These are phyloP conservation scores for Pyrus pyrifolia DNA, from an alignment of 306 rosid species.

Conservation along the genomic window DNA sequence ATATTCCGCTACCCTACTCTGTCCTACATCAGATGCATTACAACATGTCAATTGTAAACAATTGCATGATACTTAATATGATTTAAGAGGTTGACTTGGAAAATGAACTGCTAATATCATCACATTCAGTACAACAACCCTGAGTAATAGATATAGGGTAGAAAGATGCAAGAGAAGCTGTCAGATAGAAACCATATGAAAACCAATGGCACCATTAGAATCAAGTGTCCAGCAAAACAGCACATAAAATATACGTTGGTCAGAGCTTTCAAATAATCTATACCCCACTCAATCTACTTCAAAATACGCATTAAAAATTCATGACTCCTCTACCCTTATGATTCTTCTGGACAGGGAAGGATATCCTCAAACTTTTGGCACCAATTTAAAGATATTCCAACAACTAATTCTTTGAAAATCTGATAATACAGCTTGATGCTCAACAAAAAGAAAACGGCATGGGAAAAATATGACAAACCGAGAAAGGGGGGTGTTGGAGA, in stretches of 20 bases:
- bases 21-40: not conserved
- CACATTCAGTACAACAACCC: not conserved
- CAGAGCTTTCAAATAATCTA: not conserved
- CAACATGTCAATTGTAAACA: not conserved
- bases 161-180: not conserved
- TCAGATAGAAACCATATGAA: not conserved
- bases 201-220: not conserved
- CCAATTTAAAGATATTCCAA: not conserved
- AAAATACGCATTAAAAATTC: not conserved
- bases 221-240: constrained; percentile 6
- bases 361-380: not conserved
- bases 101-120: not conserved
- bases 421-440: not conserved
- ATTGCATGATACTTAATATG: not conserved
- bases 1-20: too few species aligned
- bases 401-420: not conserved
- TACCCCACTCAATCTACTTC: not conserved
- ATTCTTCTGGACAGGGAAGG: not conserved
- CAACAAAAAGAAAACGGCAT: not conserved
- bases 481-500: not conserved
- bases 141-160: not conserved
- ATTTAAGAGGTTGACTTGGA: not conserved
- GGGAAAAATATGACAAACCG: not conserved
- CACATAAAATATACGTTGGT: not conserved
- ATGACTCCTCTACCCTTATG: not conserved